These are phyloP conservation scores for Theileria luwenshuni DNA, from an alignment of 169 alveolate species.

Conservation along the genomic window DNA sequence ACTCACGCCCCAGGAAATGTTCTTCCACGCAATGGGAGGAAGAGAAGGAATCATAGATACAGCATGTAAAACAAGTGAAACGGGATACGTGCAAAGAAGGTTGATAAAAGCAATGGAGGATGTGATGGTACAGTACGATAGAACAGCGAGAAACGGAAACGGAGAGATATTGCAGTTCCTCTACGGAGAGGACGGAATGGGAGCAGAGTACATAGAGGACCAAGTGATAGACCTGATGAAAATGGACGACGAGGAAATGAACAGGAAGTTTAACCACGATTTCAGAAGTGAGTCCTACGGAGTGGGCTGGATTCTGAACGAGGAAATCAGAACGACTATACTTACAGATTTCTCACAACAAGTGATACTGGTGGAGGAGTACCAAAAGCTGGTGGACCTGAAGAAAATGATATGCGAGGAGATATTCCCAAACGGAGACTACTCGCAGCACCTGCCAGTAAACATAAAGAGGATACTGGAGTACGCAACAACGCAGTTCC, in stretches of 20 bases:
- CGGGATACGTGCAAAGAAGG: slow-evolving; percentile 99
- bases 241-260: slow-evolving; percentile 87
- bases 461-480: slow-evolving; percentile 90
- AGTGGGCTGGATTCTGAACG: slow-evolving; percentile 77
- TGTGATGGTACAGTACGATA: slow-evolving; percentile 98
- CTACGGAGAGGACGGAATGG: slow-evolving; percentile 99
- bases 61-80: slow-evolving; percentile 99
- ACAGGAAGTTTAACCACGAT: slow-evolving; percentile 74
- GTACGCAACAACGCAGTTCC: slow-evolving; percentile 90
- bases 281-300: slow-evolving; percentile 77
- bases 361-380: slow-evolving; percentile 78
- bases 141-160: slow-evolving; percentile 95
- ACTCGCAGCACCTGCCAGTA: slow-evolving; percentile 95
- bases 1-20: slow-evolving; percentile 97
- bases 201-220: slow-evolving; percentile 99
- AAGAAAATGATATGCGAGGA: slow-evolving; percentile 77
- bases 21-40: slow-evolving; percentile 99
- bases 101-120: slow-evolving; percentile 99
- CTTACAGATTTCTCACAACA: slow-evolving; percentile 80
- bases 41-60: slow-evolving; percentile 99
- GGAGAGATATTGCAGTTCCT: slow-evolving; percentile 97
- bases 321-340: slow-evolving; percentile 65
- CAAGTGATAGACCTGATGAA: slow-evolving; percentile 90
- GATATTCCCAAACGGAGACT: slow-evolving; percentile 92
- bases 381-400: slow-evolving; percentile 72